These are phyloP conservation scores for Brasilioporus rufonigricans DNA, from an alignment of 768 basidiomycete species.

Conservation along the genomic window DNA sequence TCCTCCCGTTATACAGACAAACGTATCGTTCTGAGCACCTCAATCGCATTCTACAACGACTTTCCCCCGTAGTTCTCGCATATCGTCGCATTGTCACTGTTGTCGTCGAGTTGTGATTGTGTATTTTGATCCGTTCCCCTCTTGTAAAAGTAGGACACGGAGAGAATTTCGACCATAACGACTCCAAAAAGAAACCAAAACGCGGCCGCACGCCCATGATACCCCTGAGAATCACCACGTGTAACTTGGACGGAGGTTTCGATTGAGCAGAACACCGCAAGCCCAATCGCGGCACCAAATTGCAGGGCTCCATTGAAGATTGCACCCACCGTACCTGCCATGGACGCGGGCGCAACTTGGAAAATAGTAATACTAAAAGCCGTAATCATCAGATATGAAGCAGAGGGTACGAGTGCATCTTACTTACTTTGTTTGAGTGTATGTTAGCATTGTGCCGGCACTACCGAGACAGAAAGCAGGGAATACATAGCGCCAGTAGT, in stretches of 20 bases:
- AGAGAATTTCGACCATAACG: slow-evolving; percentile 31
- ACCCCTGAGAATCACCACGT: slow-evolving; percentile 32
- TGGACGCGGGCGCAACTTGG: slow-evolving; percentile 44
- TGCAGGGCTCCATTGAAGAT: slow-evolving; percentile 56
- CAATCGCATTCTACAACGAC: neutral
- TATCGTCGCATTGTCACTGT: neutral
- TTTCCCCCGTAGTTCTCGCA: neutral
- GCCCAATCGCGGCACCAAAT: slow-evolving; percentile 49
- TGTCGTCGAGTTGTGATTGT: neutral
- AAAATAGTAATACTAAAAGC: slow-evolving; percentile 47
- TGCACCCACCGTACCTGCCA: slow-evolving; percentile 53
- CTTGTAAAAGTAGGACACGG: slow-evolving; percentile 36
- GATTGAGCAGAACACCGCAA: slow-evolving; percentile 49
- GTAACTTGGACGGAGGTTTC: slow-evolving; percentile 41
- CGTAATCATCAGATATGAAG: neutral
- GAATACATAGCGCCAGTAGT: slow-evolving; percentile 48
- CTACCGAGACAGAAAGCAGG: slow-evolving; percentile 51
- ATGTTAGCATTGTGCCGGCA: slow-evolving; percentile 44
- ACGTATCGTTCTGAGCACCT: neutral
- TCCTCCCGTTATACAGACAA: neutral
- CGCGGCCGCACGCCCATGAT: slow-evolving; percentile 42
- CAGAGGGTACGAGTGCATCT: neutral
- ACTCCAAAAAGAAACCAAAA: slow-evolving; percentile 45
- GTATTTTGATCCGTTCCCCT: slow-evolving; percentile 12
- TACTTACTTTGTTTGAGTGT: slow-evolving; percentile 48